Evolutionary conservation across 1,284 basidiomycete species (phyloP), one percentile per base, ranked within the genome.

Genomic region (Mixia osmundae): DNA sequence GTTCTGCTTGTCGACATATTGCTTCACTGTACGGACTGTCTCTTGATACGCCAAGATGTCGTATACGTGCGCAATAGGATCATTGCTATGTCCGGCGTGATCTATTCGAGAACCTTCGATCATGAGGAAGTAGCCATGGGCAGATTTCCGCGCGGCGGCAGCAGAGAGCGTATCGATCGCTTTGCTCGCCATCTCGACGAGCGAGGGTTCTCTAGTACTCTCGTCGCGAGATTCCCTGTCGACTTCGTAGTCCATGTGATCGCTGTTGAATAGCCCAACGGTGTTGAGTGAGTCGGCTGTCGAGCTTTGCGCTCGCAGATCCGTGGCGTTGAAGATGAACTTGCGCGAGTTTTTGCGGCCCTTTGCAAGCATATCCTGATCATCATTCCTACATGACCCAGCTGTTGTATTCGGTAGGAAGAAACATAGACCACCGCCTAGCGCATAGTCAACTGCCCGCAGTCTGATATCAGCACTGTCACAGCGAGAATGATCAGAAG

Each of bases 21-120:
- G 23, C 33, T 48, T 47, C 22, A 59, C 55, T 20, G 40, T 39
- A 8, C 35, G 39, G 16, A 57, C 54, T 5, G 57, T 51, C 20
- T 51, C 45, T 30, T 57, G 56, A 36, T 59, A 59, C 2, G 55
- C 50, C 16, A 58, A 45, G 25, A 57, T 55, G 38, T 59, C 57
- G 25, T 45, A 44, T n/a, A 54, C 16, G 37, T 54, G 52, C 3
- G 39, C 49, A 8, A 49, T 43, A 0, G 52, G 52, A 37, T 54
- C 53, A 36, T 54, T 53, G 21, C 46, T 46, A 38, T 54, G 53
- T 3, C 28, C 42, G 25, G 46, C 45, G 40, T 43, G 43, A 22
- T 46, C 46, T 32, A 33, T 36, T 23, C 38, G 34, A n/a, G 36
- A 38, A 34, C 49, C 46, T 39, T 47, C 46, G 22, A 47, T 42